A percentile compares a stretch with the other conserved stretches of the same genome.
Evolutionary conservation across 2,329 filamentous ascomycete species (phyloP).

Genomic region (Curvularia spicifera): DNA sequence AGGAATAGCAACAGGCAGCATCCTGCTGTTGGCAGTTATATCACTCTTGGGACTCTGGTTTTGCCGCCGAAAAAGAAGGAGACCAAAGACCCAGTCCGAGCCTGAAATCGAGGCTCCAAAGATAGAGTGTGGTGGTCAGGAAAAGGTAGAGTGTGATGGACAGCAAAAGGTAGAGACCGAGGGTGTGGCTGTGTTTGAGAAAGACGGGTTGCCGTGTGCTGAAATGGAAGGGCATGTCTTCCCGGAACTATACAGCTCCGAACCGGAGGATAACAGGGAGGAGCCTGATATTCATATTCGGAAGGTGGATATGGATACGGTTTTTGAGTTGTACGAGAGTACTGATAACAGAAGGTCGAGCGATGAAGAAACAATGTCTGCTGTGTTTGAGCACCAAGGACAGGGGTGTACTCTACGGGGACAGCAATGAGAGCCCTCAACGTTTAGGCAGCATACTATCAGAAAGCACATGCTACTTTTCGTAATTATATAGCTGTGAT

Average conservation of each 20-base stretch:
- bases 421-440: neutral
- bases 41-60: neutral
- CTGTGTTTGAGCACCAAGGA: neutral
- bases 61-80: neutral
- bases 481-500: neutral
- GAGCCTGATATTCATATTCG: neutral
- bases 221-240: constrained; percentile 18
- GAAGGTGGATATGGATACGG: neutral
- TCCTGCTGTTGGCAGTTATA: neutral
- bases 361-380: neutral
- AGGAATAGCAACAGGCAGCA: neutral
- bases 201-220: constrained; percentile 9
- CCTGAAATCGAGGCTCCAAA: neutral
- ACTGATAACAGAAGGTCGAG: neutral
- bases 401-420: neutral
- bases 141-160: constrained; percentile 9
- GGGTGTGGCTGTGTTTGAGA: constrained; percentile 14
- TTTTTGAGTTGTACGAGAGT: neutral
- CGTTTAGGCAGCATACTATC: neutral
- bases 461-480: neutral
- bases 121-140: constrained; percentile 6
- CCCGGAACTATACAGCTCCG: constrained; percentile 6
- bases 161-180: constrained; percentile 13
- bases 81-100: too few relatives aligned
- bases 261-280: neutral